Base-by-base conservation (phyloP, 23 red algal genomes). In the Gracilaria vermiculophylla region DNA sequence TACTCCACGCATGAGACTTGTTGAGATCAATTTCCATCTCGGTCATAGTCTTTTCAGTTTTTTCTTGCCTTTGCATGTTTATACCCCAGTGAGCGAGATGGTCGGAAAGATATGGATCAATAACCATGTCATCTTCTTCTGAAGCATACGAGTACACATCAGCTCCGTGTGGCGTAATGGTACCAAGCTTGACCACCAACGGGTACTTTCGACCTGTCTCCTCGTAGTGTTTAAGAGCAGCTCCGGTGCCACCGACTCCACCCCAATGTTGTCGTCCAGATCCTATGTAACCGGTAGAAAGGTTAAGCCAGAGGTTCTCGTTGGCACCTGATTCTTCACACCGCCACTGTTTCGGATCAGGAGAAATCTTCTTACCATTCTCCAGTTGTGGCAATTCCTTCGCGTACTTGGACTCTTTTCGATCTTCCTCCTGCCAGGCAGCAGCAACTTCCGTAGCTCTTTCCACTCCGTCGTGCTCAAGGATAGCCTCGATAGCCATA, bases 291-390 rank as follows among this genome's bases (percentile, higher is more conserved):
- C 92, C 82, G 3, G 81, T 93, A 27, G 81, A 81, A 27, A 98
- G 77, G 60, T 94, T 94, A 35, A 98, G 76, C 96, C 96, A 98
- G 29, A 98, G 86, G 81, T 98, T 98, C 39, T 95, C 94, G 5
- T 43, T 94, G 24, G 61, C 47, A 0, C 92, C 96, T 23, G 88
- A 93, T 42, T 94, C 83, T 37, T 90, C 81, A 76, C 96, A 98
- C 58, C 43, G 62, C 93, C 93, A 95, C 41, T 64, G 55, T 28
- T 81, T 79, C 34, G 86, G 95, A 85, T 93, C 91, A 31, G 95
- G 95, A 3, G 81, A 76, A 65, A 92, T 90, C 34, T 62, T 80
- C 66, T 81, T 96, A 21, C 88, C 94, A 39, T 44, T 81, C n/a
- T 78, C 41, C 33, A 93, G 51, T 72, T 93, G 83, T 47, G 55